Evolutionary conservation across 2,329 filamentous ascomycete genomes (phyloP).

Genomic region (Metarhizium brunneum): DNA sequence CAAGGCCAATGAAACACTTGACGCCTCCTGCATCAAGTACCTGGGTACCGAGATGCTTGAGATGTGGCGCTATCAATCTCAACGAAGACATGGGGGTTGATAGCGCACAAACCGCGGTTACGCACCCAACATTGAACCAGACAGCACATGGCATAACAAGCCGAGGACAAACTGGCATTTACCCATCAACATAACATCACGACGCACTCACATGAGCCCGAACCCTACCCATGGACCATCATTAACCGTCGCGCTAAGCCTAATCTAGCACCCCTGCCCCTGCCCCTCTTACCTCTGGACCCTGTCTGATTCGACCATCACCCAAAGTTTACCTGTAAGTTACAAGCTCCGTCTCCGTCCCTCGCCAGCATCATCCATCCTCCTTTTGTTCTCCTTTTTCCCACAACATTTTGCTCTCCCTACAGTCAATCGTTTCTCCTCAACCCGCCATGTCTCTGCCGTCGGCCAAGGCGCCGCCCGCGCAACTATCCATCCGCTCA

Average conservation of each 20-base stretch:
- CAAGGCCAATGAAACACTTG: no score
- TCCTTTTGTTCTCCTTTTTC: no score
- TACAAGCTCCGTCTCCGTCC: background rate
- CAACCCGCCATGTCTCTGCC: slow-evolving; percentile 29
- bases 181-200: no score
- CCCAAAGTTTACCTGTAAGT: background rate
- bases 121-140: no score
- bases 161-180: no score
- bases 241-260: background rate
- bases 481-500: slow-evolving; percentile 50
- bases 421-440: background rate
- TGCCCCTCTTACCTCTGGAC: background rate
- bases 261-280: background rate
- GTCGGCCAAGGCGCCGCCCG: slow-evolving; percentile 22
- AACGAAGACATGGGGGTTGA: no score
- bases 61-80: no score
- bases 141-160: no score
- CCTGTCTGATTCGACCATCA: background rate
- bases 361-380: background rate
- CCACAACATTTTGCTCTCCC: background rate
- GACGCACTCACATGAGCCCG: background rate
- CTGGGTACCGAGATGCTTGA: no score
- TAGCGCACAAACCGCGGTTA: no score
- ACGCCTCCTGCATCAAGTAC: no score
- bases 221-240: background rate